A percentile compares a stretch with the other conserved stretches of the same genome.
These are phyloP conservation scores for Russula sp. DNA, from an alignment of 768 basidiomycete genomes.

Conservation along the genomic window DNA sequence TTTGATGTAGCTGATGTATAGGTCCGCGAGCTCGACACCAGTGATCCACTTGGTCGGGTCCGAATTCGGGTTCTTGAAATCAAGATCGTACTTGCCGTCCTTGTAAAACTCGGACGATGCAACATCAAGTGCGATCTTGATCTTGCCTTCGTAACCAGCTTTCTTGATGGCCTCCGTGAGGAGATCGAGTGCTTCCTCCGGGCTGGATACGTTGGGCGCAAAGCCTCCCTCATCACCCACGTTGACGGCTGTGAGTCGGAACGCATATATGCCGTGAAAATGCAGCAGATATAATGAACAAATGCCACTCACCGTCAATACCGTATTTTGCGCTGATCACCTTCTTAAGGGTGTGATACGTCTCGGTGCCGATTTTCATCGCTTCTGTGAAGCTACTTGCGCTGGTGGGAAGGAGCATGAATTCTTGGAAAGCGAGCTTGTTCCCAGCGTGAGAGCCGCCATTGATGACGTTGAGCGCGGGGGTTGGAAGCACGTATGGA, in stretches of 20 bases:
- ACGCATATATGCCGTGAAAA: constrained; percentile 25
- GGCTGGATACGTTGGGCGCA: constrained; percentile 95
- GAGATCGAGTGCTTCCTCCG: constrained; percentile 96
- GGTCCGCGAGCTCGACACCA: constrained; percentile 86
- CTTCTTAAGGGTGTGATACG: constrained; percentile 97
- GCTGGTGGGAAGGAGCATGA: constrained; percentile 98
- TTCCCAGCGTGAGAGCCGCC: constrained; percentile 99
- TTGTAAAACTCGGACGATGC: constrained; percentile 99
- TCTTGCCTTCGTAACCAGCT: constrained; percentile 97
- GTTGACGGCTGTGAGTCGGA: constrained; percentile 72
- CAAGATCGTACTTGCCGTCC: constrained; percentile 98
- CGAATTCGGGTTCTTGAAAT: constrained; percentile 99
- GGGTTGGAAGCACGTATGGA: constrained; percentile 88
- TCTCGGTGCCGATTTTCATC: constrained; percentile 98
- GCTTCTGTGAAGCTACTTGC: constrained; percentile 91
- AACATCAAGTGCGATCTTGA: constrained; percentile 97
- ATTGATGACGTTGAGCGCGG: constrained; percentile 99
- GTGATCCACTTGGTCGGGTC: constrained; percentile 96
- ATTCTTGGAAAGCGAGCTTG: constrained; percentile 99
- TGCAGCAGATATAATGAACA: constrained; percentile 6
- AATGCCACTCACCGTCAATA: constrained; percentile 74
- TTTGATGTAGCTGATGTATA: constrained; percentile 82
- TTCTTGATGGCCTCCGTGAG: constrained; percentile 94
- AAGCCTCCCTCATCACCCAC: constrained; percentile 99
- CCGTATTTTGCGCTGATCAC: constrained; percentile 99